Evolutionary conservation across 2,329 filamentous ascomycete species (phyloP), one percentile per base, ranked within the genome.

Genomic region (Calonectria pteridis): DNA sequence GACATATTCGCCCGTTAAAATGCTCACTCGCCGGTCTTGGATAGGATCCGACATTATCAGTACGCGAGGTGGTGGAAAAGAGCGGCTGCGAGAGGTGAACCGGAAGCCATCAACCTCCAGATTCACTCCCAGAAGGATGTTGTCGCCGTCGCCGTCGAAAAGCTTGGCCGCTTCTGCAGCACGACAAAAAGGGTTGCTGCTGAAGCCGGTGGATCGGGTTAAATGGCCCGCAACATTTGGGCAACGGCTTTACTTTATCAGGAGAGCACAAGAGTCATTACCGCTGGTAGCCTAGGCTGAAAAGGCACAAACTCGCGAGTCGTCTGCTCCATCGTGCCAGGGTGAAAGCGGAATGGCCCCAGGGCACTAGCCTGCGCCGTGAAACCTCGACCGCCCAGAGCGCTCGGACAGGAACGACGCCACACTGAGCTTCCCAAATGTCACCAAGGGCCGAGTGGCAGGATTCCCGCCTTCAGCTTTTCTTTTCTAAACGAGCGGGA

Each of bases 1-100:
- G 14, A 77, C 51, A n/a, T 77, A 78, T 63, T 78, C 72, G 14
- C 71, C 75, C 0, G 69, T 59, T 75, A 69, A 77, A 0, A 80
- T n/a, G 49, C 75, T 46, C 16, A 62, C 40, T 6, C 77, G 78
- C 16, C 50, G 64, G 55, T 40, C 35, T 3, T 40, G 35, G 23
- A 18, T 18, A 18, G 55, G 16, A 6, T 18, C 18, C 13, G 33
- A 40, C 55, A 62, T 62, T 26, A 23, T 62, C 33, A n/a, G 37
- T 40, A 26, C 4, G 4, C 14, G n/a, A 18, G 55, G 35, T 23
- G 35, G 55, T 40, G 23, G 35, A 40, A 62, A 62, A n/a, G n/a
- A 26, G 13, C 35, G 35, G 29, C 23, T 37, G 23, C 0, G 16
- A 16, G 55, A 62, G 33, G 33, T 29, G 55, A 55, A 13, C 29